These are phyloP conservation scores for Coniochaeta ligniaria DNA, from an alignment of 2,329 filamentous ascomycete genomes.

Conservation along the genomic window DNA sequence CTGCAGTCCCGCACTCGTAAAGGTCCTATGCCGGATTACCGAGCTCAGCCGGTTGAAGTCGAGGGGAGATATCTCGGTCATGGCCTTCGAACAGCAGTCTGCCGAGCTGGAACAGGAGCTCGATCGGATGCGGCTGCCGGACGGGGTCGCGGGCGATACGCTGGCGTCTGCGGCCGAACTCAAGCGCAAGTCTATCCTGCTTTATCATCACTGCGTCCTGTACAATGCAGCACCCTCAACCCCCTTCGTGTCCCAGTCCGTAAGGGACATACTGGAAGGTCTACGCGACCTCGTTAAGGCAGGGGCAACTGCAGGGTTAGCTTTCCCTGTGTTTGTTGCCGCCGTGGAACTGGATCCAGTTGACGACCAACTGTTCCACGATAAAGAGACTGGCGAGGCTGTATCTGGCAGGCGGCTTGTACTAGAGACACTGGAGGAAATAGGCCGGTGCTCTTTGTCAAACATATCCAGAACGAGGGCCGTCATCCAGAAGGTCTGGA, in stretches of 20 bases:
- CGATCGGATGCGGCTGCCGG: conserved; percentile 11
- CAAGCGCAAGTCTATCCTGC: conserved; percentile 32
- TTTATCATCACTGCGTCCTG: conserved; percentile 38
- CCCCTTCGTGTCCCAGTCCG: conserved; percentile 14
- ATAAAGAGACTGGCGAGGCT: conserved; percentile 10
- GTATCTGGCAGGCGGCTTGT: conserved; percentile 29
- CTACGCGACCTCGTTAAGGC: conserved; percentile 24
- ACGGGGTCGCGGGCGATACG: conserved; percentile 15
- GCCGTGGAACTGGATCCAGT: conserved; percentile 28
- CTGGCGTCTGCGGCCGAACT: conserved; percentile 29
- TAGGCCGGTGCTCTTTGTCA: conserved; percentile 30
- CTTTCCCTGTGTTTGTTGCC: conserved; percentile 35
- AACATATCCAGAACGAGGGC: conserved; percentile 36
- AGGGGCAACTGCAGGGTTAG: conserved; percentile 24
- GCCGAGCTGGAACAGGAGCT: conserved; percentile 24
- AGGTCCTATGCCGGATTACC: conserved; percentile 37
- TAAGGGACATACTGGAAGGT: conserved; percentile 25
- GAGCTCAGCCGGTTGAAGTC: conserved; percentile 33
- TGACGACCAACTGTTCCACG: conserved; percentile 26
- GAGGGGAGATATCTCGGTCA: conserved; percentile 20
- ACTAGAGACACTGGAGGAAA: conserved; percentile 28
- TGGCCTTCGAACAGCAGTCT: conserved; percentile 24
- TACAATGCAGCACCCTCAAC: conserved; percentile 32
- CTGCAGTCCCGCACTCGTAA: conserved; percentile 37
- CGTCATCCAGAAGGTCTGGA: conserved; percentile 40